These are phyloP conservation scores for Strigomonas culicis DNA, from an alignment of 208 protist genomes.

Conservation along the genomic window DNA sequence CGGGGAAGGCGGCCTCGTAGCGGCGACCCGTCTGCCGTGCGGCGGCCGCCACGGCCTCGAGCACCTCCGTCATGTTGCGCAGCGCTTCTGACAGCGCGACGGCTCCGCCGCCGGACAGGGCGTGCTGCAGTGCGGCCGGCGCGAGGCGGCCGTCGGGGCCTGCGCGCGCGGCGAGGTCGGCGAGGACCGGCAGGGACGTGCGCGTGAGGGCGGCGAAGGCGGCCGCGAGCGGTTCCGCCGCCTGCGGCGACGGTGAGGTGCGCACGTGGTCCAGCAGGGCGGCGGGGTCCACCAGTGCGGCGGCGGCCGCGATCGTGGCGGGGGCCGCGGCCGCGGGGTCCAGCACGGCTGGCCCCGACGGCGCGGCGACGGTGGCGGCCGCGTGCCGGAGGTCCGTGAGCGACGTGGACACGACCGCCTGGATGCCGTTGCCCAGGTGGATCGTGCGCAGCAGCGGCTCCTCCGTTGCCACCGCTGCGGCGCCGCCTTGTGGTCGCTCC, in stretches of 20 bases:
- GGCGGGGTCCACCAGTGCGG: not conserved
- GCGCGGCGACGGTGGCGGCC: not conserved
- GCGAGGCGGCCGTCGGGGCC: not conserved
- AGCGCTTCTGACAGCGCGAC: not conserved
- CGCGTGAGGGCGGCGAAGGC: not conserved
- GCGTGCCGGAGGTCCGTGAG: not conserved
- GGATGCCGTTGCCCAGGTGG: not conserved
- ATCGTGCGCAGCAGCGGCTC: not conserved
- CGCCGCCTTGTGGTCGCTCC: too few species aligned
- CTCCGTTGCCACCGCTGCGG: too few species aligned
- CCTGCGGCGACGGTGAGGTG: too few species aligned
- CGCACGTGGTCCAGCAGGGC: not conserved
- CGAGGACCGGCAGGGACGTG: not conserved
- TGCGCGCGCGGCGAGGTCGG: not conserved
- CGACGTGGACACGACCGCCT: not conserved
- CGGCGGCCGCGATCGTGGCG: not conserved
- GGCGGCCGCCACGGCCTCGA: conserved; percentile 12
- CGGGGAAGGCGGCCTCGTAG: conserved; percentile 44
- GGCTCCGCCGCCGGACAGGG: not conserved
- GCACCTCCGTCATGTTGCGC: conserved; percentile 8
- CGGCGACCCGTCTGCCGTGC: conserved; percentile 28
- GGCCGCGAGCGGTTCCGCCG: not conserved
- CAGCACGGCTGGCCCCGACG: too few species aligned
- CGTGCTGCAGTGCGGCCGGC: not conserved
- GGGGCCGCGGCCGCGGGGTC: not conserved